Conservation (phyloP, 2,329 filamentous ascomycete species). For the Amphichorda felina region DNA sequence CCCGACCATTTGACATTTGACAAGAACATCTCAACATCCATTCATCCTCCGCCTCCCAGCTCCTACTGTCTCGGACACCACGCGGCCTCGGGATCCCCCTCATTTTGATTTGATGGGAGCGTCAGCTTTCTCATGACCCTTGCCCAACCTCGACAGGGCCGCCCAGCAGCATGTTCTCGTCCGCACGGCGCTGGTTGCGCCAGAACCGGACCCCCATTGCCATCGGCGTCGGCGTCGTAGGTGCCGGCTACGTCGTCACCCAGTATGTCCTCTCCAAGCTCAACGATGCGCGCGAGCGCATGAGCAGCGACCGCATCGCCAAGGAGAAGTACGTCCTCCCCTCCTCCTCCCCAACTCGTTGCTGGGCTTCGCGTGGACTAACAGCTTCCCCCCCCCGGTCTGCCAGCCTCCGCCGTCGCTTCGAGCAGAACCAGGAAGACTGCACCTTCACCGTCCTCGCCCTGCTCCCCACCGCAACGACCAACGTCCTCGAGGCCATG, state of each 20-base stretch:
- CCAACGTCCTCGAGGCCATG: conserved; percentile 77
- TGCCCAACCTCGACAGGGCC: background rate
- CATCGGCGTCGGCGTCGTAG: conserved; percentile 76
- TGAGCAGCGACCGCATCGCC: conserved; percentile 90
- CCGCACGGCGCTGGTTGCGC: conserved; percentile 81
- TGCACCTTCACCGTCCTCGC: conserved; percentile 98
- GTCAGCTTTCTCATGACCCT: background rate
- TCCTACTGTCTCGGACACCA: background rate
- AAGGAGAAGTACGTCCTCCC: conserved; percentile 71
- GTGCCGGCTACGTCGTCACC: conserved; percentile 81
- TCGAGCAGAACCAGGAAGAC: conserved; percentile 98
- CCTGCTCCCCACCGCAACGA: conserved; percentile 79
- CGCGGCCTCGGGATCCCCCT: no score
- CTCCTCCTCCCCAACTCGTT: no score
- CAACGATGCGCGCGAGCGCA: conserved; percentile 85
- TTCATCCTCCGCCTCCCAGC: background rate
- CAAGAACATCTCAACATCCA: background rate
- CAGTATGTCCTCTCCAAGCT: conserved; percentile 91
- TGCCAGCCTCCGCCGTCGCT: conserved; percentile 75
- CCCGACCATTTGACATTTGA: background rate
- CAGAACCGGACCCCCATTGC: conserved; percentile 86
- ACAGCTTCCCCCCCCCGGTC: no score
- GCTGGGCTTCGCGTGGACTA: no score
- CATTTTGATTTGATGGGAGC: background rate
- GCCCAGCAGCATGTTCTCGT: conserved; percentile 40